Base-by-base conservation (phyloP, 1,284 basidiomycete species). In the Amylostereum chailletii region DNA sequence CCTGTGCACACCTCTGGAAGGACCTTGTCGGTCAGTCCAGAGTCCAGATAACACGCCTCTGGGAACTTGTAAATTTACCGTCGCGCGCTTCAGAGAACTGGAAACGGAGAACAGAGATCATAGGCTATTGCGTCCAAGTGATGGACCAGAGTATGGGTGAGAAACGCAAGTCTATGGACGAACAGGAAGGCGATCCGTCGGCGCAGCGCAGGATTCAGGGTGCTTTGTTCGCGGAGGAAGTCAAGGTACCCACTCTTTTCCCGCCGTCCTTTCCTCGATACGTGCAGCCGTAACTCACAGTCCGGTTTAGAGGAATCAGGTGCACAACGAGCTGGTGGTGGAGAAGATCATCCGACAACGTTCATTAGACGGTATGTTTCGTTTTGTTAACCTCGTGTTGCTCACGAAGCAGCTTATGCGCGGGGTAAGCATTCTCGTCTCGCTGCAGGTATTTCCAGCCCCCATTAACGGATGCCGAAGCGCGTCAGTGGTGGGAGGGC, bases 371-470 rank as follows among this genome's bases (percentile, higher is more conserved):
- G 90, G 90, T 87, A 60, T 57, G 78, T 61, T 31, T 11, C 51
- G 30, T 46, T 46, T 27, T 11, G n/a, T 29, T 27, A 33, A 42
- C 38, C 32, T 43, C 29, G 19, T 29, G 34, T 45, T 38, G 19
- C 37, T 3, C 33, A 39, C 43, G 45, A n/a, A 45, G 26, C 30
- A 31, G 10, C 36, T 46, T n/a, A 29, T 38, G 31, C 36, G 11
- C 19, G 42, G 38, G 47, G 9, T 41, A 55, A 94, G 91, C 86
- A 34, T 94, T 94, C 66, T 77, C 77, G 57, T 77, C 83, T 33
- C 80, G 89, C 44, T 94, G 91, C 71, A 82, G 77, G 60, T 92
- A 86, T 67, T 94, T 93, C 64, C 68, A 74, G 44, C 87, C 87
- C 2, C 79, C 86, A 41, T 56, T 66, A 48, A 71, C 76, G 7